These are phyloP conservation scores for Eimeria brunetti DNA, from an alignment of 169 alveolate genomes.

Conservation along the genomic window DNA sequence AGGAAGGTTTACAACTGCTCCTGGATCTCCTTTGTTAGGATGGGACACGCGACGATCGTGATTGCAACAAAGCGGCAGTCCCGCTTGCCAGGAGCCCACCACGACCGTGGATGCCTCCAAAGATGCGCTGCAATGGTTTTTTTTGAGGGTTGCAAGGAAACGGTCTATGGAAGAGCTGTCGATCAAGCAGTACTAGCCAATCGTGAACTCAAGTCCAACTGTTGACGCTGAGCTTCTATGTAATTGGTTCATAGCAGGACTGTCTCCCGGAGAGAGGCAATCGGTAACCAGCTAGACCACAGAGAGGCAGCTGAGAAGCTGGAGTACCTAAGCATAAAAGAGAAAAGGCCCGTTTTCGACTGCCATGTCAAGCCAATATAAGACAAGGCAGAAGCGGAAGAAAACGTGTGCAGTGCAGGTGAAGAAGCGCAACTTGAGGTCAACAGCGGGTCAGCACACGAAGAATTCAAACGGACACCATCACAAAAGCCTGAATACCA, in stretches of 20 bases:
- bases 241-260: not conserved
- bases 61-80: not conserved
- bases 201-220: not conserved
- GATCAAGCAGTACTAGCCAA: not conserved
- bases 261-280: not conserved
- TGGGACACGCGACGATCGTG: not conserved
- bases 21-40: not conserved
- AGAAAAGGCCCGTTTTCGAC: too few species aligned
- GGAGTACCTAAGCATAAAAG: not conserved
- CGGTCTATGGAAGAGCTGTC: not conserved
- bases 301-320: not conserved
- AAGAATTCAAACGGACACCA: too few species aligned
- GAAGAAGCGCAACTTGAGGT: too few species aligned
- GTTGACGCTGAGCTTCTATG: not conserved
- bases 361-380: too few species aligned
- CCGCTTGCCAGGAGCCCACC: too few species aligned
- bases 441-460: too few species aligned
- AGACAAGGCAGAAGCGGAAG: too few species aligned
- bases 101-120: not conserved
- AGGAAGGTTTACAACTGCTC: too few species aligned
- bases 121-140: not conserved
- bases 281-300: not conserved
- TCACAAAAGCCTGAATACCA: too few species aligned
- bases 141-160: not conserved
- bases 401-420: too few species aligned